Percentiles rank a stretch among this genome's conserved stretches.
phyloP scores from a whole-genome alignment of 331 rosid species.

The Quercus lobata region DNA sequence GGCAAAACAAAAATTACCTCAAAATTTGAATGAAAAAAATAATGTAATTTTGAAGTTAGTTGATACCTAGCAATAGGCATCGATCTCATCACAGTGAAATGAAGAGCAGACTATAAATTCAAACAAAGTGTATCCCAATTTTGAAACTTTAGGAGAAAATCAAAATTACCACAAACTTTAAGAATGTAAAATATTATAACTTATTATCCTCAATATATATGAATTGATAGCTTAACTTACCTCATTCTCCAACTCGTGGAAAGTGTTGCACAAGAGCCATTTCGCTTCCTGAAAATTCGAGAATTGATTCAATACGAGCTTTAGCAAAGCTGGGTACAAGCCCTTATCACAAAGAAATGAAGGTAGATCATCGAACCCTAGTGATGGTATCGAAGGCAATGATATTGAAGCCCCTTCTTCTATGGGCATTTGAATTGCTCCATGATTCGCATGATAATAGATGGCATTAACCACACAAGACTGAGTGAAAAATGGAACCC shows the following conservation, averaged over 20 bases:
- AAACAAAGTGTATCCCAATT: too few species aligned
- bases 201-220: too few species aligned
- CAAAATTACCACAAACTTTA: too few species aligned
- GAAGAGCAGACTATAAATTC: too few species aligned
- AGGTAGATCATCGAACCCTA: slow-evolving; percentile 27
- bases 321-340: slow-evolving; percentile 16
- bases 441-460: neutral
- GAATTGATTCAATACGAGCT: slow-evolving; percentile 22
- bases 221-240: neutral
- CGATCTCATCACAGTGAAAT: too few species aligned
- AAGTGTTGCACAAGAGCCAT: slow-evolving; percentile 25
- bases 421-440: neutral
- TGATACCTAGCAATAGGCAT: too few species aligned
- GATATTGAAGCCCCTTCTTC: neutral
- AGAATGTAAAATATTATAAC: too few species aligned
- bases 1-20: too few species aligned
- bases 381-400: slow-evolving; percentile 18
- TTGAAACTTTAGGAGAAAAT: too few species aligned
- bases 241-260: slow-evolving; percentile 25
- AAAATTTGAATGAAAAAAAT: too few species aligned
- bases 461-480: neutral
- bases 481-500: slow-evolving; percentile 15
- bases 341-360: slow-evolving; percentile 16
- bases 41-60: too few species aligned
- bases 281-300: slow-evolving; percentile 20